phyloP scores from a whole-genome alignment of 768 basidiomycete genomes.

The Rhodotorula diobovata region DNA sequence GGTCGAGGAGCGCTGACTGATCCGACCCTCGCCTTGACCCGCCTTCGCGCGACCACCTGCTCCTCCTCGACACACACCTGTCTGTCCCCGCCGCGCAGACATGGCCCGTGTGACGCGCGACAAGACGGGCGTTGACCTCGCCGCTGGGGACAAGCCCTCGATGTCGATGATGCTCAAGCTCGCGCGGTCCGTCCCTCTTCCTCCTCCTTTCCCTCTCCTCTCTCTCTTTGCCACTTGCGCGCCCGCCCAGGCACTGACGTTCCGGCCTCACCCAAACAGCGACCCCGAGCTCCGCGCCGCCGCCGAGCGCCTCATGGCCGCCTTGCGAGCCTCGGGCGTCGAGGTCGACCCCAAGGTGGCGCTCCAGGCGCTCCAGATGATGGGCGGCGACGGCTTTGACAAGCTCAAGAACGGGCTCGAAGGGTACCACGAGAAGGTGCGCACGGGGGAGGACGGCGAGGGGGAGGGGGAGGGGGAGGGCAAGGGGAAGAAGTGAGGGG shows the following conservation, averaged over 20 bases:
- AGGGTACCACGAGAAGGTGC: slow-evolving; percentile 14
- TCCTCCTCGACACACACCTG: too few relatives aligned
- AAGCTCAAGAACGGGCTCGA: background rate
- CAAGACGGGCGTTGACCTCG: slow-evolving; percentile 35
- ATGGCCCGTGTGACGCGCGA: slow-evolving; percentile 14
- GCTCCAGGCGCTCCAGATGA: slow-evolving; percentile 27
- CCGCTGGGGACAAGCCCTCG: slow-evolving; percentile 20
- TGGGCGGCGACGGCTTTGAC: slow-evolving; percentile 25
- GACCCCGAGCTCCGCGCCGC: slow-evolving; percentile 31
- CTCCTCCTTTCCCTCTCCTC: background rate
- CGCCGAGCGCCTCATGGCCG: slow-evolving; percentile 18
- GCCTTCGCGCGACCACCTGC: too few relatives aligned
- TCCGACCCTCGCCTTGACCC: too few relatives aligned
- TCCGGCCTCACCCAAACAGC: too few relatives aligned
- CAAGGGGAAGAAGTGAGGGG: slow-evolving; percentile 6
- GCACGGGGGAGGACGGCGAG: slow-evolving; percentile 2
- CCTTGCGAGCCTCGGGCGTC: slow-evolving; percentile 12
- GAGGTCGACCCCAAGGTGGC: slow-evolving; percentile 32
- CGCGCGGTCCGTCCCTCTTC: slow-evolving; percentile 7
- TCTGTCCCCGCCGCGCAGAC: background rate
- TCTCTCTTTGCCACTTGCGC: background rate
- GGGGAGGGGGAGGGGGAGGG: slow-evolving; percentile 4
- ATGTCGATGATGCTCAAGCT: slow-evolving; percentile 25
- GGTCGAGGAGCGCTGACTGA: too few relatives aligned
- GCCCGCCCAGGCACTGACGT: background rate